Conservation (phyloP, 2,329 filamentous ascomycete genomes). For the Microsporum ferrugineum region DNA sequence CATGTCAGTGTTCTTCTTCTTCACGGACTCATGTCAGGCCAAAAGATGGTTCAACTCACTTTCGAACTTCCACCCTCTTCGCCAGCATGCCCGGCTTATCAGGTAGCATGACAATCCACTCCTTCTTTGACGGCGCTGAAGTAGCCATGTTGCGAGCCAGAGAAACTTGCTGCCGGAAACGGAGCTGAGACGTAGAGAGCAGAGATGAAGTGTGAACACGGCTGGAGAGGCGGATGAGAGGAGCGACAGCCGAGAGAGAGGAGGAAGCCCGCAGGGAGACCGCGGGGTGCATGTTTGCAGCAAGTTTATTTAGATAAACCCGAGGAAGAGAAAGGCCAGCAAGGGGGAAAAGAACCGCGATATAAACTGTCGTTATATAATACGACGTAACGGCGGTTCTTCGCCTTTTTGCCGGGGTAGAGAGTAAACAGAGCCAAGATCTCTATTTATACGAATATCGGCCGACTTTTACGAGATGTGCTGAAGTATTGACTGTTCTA, state of each 20-base stretch:
- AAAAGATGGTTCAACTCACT: constrained; percentile 18
- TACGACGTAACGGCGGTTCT: not conserved
- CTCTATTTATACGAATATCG: too few species aligned
- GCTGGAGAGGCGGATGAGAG: not conserved
- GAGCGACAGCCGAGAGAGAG: not conserved
- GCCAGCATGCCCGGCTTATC: constrained; percentile 50
- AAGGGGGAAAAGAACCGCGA: too few species aligned
- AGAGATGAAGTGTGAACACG: not conserved
- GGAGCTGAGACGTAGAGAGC: not conserved
- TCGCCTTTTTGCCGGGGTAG: too few species aligned
- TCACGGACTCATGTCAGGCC: not conserved
- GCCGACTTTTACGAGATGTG: too few species aligned
- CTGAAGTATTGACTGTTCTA: too few species aligned
- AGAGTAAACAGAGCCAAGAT: too few species aligned
- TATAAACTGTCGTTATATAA: too few species aligned
- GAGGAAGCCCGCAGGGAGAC: not conserved
- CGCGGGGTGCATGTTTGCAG: constrained; percentile 5
- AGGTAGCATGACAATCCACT: constrained; percentile 59
- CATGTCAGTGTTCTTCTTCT: not conserved
- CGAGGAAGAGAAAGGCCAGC: too few species aligned
- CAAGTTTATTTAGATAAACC: not conserved
- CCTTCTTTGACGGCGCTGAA: constrained; percentile 20
- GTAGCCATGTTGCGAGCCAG: constrained; percentile 7
- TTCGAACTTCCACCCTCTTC: constrained; percentile 46
- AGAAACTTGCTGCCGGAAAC: not conserved